These are phyloP conservation scores for Fusarium acutatum DNA, from an alignment of 2,329 filamentous ascomycete genomes.

Conservation along the genomic window DNA sequence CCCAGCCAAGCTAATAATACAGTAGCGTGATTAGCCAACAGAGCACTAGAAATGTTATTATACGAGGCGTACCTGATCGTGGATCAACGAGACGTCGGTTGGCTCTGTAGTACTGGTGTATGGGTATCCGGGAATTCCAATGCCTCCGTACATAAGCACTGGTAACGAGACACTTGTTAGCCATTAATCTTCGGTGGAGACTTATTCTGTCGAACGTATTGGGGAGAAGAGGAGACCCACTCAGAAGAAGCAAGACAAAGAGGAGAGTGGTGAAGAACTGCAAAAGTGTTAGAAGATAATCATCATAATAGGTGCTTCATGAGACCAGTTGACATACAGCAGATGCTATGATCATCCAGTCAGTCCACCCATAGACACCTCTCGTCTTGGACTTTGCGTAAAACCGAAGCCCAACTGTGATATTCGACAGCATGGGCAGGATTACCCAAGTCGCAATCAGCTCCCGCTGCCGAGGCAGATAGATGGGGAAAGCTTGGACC, in stretches of 20 bases:
- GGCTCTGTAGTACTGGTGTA: slow-evolving; percentile 10
- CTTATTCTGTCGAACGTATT: accelerated
- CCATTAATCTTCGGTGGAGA: accelerated
- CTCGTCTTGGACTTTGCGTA: slow-evolving; percentile 12
- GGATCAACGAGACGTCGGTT: background rate
- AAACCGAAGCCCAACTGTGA: background rate
- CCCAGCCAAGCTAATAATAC: background rate
- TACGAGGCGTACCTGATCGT: background rate
- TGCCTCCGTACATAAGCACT: slow-evolving; percentile 9
- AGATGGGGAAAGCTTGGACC: slow-evolving; percentile 2
- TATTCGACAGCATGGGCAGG: background rate
- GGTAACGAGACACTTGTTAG: background rate
- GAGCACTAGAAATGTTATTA: accelerated
- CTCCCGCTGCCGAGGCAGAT: slow-evolving; percentile 1
- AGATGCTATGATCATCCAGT: slow-evolving; percentile 9
- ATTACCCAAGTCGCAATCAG: background rate
- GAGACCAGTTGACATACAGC: background rate
- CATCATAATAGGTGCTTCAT: no score
- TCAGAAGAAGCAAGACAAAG: slow-evolving; percentile 1
- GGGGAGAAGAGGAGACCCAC: background rate
- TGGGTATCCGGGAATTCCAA: slow-evolving; percentile 4
- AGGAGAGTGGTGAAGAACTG: slow-evolving; percentile 1
- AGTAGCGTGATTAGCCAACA: background rate
- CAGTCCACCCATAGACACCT: slow-evolving; percentile 4
- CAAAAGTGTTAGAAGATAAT: background rate